phyloP scores from a whole-genome alignment of 2,329 filamentous ascomycete species.

The Teratosphaeria epicoccoides region DNA sequence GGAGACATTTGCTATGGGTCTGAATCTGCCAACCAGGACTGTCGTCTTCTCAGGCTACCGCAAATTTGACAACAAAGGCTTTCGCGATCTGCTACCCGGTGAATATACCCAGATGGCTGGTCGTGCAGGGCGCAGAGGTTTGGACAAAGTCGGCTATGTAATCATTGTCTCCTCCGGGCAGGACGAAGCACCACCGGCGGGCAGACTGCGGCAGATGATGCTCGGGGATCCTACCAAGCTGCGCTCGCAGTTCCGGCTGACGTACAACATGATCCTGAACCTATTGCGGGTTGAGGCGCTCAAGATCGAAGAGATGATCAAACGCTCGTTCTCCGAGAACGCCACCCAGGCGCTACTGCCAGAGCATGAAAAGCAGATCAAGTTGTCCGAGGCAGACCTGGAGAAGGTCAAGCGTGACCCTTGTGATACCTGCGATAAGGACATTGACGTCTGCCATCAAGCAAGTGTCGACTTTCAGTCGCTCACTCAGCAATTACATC shows the following conservation, averaged over 20 bases:
- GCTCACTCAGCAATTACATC: conserved; percentile 71
- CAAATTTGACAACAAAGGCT: conserved; percentile 88
- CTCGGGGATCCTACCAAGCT: conserved; percentile 91
- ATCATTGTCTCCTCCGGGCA: conserved; percentile 76
- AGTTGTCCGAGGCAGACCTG: conserved; percentile 80
- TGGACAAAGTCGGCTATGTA: conserved; percentile 86
- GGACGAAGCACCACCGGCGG: conserved; percentile 80
- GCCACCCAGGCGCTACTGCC: conserved; percentile 88
- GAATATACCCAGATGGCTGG: conserved; percentile 99
- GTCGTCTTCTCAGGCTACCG: conserved; percentile 96
- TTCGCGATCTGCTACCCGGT: conserved; percentile 81
- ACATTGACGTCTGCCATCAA: conserved; percentile 71
- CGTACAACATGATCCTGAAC: conserved; percentile 99
- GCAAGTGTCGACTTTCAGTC: conserved; percentile 70
- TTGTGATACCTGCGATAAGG: conserved; percentile 69
- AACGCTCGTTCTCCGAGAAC: conserved; percentile 97
- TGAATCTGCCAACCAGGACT: conserved; percentile 89
- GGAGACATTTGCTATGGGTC: conserved; percentile 96
- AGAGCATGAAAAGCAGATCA: conserved; percentile 91
- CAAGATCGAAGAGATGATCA: conserved; percentile 99
- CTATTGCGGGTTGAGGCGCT: conserved; percentile 87
- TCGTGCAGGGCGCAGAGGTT: conserved; percentile 79
- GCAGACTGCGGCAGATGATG: conserved; percentile 83
- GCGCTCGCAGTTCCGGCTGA: conserved; percentile 88
- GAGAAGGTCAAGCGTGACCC: conserved; percentile 79